Conservation (phyloP, 371 early-diverging fungal species). For the Mortierella sp. region DNA sequence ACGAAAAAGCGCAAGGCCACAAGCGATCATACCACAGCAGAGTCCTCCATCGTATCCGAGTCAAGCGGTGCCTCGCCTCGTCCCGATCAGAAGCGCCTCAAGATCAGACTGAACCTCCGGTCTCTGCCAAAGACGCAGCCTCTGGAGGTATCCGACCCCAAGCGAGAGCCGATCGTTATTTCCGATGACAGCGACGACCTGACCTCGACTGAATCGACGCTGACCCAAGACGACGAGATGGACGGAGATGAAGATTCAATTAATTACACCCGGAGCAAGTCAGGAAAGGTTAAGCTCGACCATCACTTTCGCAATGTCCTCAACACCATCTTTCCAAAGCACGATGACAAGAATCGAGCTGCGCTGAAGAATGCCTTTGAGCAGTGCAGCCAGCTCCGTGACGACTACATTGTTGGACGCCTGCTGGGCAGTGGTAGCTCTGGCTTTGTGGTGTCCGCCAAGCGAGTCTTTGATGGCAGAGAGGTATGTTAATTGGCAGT, state of each 20-base stretch:
- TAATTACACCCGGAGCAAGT: not conserved
- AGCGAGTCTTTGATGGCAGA: slow-evolving; percentile 32
- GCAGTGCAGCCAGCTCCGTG: slow-evolving; percentile 28
- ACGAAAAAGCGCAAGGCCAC: not conserved
- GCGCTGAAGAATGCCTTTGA: slow-evolving; percentile 37
- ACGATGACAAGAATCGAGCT: slow-evolving; percentile 23
- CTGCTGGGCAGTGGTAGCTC: slow-evolving; percentile 46
- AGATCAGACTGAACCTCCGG: slow-evolving; percentile 9
- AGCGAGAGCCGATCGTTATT: slow-evolving; percentile 2
- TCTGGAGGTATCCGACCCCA: not conserved
- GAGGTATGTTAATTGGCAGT: slow-evolving; percentile 12
- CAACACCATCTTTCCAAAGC: slow-evolving; percentile 40
- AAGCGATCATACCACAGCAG: not conserved
- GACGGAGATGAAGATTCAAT: not conserved
- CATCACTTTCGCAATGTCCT: slow-evolving; percentile 26
- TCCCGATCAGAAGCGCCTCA: slow-evolving; percentile 8
- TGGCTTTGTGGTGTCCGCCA: slow-evolving; percentile 44
- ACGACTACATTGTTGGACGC: slow-evolving; percentile 34
- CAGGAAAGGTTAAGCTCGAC: slow-evolving; percentile 25
- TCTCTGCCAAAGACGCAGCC: not conserved
- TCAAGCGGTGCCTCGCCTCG: not conserved
- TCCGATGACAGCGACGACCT: slow-evolving; percentile 12
- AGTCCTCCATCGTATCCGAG: not conserved
- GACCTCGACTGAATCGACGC: not conserved
- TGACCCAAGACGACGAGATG: not conserved